A percentile compares a stretch with the other conserved stretches of the same genome.
These are phyloP conservation scores for Aspergillus sp. DNA, from an alignment of 2,329 filamentous ascomycete species.

Conservation along the genomic window DNA sequence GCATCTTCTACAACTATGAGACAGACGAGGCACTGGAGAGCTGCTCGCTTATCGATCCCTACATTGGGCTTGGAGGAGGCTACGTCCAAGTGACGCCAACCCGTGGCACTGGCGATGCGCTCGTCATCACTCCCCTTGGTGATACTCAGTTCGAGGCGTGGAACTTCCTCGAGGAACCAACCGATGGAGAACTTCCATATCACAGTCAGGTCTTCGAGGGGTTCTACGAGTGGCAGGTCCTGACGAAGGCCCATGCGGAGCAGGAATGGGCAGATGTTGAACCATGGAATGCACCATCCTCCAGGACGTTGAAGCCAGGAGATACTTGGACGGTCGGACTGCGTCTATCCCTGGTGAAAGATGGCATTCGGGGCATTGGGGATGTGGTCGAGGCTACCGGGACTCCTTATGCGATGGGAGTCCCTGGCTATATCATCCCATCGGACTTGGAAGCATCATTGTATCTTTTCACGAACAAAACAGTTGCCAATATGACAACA, in stretches of 20 bases:
- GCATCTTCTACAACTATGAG: conserved; percentile 56
- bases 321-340: conserved; percentile 51
- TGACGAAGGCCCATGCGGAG: conserved; percentile 56
- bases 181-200: conserved; percentile 44
- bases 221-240: conserved; percentile 60
- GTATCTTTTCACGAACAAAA: neutral
- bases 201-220: conserved; percentile 59
- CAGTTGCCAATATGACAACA: neutral
- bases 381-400: neutral
- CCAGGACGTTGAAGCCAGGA: conserved; percentile 46
- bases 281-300: conserved; percentile 59
- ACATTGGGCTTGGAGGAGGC: conserved; percentile 60
- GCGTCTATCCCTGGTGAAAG: conserved; percentile 45
- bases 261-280: conserved; percentile 53
- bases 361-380: conserved; percentile 30
- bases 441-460: neutral
- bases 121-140: conserved; percentile 56
- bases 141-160: conserved; percentile 57
- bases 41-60: conserved; percentile 60
- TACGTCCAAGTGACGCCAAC: conserved; percentile 56
- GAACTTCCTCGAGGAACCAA: conserved; percentile 51
- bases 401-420: neutral
- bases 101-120: conserved; percentile 52
- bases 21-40: conserved; percentile 50
- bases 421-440: neutral